These are phyloP conservation scores for Ophiognomonia clavigignenti-juglandacearum DNA, from an alignment of 2,329 filamentous ascomycete species.

Conservation along the genomic window DNA sequence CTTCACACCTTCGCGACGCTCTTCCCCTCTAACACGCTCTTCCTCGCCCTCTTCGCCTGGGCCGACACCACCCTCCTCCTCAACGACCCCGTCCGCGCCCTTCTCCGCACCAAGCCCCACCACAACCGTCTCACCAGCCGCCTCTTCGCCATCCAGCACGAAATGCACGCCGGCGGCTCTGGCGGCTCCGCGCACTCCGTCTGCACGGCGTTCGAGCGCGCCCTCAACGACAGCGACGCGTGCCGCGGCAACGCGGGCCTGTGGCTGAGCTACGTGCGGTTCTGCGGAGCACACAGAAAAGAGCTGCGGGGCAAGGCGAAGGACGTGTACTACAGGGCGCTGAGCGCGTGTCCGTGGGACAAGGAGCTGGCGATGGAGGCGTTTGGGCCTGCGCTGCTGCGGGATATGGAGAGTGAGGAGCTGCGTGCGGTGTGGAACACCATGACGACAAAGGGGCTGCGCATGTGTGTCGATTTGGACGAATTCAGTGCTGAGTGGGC, in stretches of 20 bases:
- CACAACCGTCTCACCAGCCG: constrained; percentile 40
- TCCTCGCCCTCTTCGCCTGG: constrained; percentile 69
- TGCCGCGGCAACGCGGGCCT: constrained; percentile 36
- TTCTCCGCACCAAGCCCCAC: constrained; percentile 50
- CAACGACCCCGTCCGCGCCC: constrained; percentile 69
- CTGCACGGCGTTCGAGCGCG: constrained; percentile 47
- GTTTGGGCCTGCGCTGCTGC: constrained; percentile 39
- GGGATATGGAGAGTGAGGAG: constrained; percentile 42
- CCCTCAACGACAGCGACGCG: constrained; percentile 34
- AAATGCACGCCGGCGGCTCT: constrained; percentile 32
- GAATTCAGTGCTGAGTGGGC: constrained; percentile 37
- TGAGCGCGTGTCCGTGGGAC: constrained; percentile 44
- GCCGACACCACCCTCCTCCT: constrained; percentile 68
- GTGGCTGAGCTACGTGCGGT: constrained; percentile 47
- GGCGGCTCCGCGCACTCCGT: constrained; percentile 48
- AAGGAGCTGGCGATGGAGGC: constrained; percentile 48
- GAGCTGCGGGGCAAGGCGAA: constrained; percentile 37
- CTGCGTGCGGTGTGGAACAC: constrained; percentile 43
- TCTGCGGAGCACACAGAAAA: constrained; percentile 33
- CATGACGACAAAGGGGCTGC: constrained; percentile 43
- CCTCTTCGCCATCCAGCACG: constrained; percentile 47
- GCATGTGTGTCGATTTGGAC: constrained; percentile 48
- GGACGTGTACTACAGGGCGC: constrained; percentile 42
- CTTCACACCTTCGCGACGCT: constrained; percentile 54
- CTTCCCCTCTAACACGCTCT: constrained; percentile 73